Evolutionary conservation across 1,284 basidiomycete species (phyloP).

Genomic region (Trametes pubescens): DNA sequence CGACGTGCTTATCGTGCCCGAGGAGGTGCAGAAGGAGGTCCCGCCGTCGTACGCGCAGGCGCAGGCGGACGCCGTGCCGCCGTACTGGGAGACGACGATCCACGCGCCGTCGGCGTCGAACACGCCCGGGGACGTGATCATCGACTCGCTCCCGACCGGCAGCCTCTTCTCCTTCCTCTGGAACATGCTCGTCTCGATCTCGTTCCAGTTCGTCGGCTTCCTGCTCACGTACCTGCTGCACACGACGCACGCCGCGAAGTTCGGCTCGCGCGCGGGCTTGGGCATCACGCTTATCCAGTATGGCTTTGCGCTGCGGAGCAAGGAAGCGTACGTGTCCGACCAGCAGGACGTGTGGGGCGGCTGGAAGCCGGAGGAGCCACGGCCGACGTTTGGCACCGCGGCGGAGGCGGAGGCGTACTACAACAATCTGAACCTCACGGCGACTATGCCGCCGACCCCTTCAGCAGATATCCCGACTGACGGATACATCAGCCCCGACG

Average conservation of each 20-base stretch:
- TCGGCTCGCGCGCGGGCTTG: slow-evolving; percentile 93
- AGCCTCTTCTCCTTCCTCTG: slow-evolving; percentile 89
- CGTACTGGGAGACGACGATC: slow-evolving; percentile 98
- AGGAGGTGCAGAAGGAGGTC: slow-evolving; percentile 81
- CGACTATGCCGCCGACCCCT: slow-evolving; percentile 27
- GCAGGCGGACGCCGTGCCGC: slow-evolving; percentile 93
- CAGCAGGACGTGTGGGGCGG: slow-evolving; percentile 36
- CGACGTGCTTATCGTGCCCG: slow-evolving; percentile 76
- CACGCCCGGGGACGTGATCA: slow-evolving; percentile 70
- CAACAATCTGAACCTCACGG: slow-evolving; percentile 43
- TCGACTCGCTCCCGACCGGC: slow-evolving; percentile 81
- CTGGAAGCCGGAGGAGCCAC: slow-evolving; percentile 39
- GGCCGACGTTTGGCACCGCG: slow-evolving; percentile 52
- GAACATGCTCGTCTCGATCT: slow-evolving; percentile 93
- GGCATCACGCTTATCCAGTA: slow-evolving; percentile 96
- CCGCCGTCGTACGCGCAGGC: slow-evolving; percentile 93
- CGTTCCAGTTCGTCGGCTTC: slow-evolving; percentile 98
- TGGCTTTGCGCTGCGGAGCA: slow-evolving; percentile 82
- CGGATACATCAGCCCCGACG: slow-evolving; percentile 46
- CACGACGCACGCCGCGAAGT: slow-evolving; percentile 94
- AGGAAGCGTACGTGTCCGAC: slow-evolving; percentile 39
- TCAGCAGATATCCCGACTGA: slow-evolving; percentile 22
- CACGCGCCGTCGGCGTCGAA: slow-evolving; percentile 74
- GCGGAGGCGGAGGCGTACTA: slow-evolving; percentile 60
- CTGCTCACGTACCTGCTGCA: slow-evolving; percentile 94